Evolutionary conservation across 2,329 filamentous ascomycete species (phyloP), one percentile per base, ranked within the genome.

Genomic region (Fusarium sp.): DNA sequence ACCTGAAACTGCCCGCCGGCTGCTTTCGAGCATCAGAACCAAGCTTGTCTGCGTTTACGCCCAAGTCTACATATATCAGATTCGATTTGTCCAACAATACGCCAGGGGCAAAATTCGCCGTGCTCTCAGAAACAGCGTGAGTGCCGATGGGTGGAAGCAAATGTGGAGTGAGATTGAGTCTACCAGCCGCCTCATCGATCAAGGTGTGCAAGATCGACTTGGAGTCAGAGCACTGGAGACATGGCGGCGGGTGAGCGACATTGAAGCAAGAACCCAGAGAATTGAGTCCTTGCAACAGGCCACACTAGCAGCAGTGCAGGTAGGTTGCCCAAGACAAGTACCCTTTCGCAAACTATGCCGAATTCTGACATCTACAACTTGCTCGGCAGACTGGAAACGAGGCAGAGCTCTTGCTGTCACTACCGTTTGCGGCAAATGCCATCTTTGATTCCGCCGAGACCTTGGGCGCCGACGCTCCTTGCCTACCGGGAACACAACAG

Each of bases 21-120:
- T 38, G 6, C 40, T 49, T 18, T 54, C 13, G 11, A 18, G 23
- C n/a, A 42, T 62, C 20, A 58, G 25, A 25, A 34, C 46, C 4
- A 56, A 62, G 4, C 51, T 65, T n/a, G 29, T 65, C n/a, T 44
- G 34, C 8, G 6, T 65, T 11, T 62, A 65, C n/a, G 29, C 51
- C 1, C 44, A 44, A 25, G 18, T 61, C 1, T 65, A 62, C 18
- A n/a, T 58, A 1, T 65, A 65, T 10, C 18, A 62, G 10, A 51
- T 56, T 9, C 44, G 58, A 4, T 65, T 62, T 18, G 25, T 62
- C 2, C 42, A 62, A 1, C 62, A 65, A 14, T 65, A 58, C 6
- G 27, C 29, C 1, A 57, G 46, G 6, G 23, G 16, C 1, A 54
- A 49, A 13, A 8, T 34, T 2, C 44, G 34, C 3, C 62, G 50